phyloP scores from a whole-genome alignment of 2,329 filamentous ascomycete genomes.

The Gaeumannomyces sp. region DNA sequence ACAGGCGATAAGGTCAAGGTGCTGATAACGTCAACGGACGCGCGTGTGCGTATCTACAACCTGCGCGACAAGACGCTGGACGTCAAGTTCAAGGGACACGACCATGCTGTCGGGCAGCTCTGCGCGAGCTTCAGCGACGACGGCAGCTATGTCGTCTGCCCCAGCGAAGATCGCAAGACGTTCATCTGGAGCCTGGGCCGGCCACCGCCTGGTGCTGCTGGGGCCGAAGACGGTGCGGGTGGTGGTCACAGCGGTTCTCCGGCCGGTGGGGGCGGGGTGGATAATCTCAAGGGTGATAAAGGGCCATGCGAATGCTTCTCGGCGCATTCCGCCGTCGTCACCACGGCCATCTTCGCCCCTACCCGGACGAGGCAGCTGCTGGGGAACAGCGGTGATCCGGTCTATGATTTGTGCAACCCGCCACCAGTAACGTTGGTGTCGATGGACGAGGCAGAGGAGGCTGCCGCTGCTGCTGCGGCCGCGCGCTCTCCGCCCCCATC shows the following conservation, averaged over 20 bases:
- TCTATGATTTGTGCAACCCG: constrained; percentile 96
- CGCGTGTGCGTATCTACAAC: constrained; percentile 83
- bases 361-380: constrained; percentile 70
- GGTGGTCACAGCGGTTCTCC: not conserved
- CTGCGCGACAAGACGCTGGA: constrained; percentile 78
- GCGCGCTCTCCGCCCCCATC: constrained; percentile 7
- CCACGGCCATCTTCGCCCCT: constrained; percentile 81
- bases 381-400: constrained; percentile 75
- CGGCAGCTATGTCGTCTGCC: constrained; percentile 78
- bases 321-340: constrained; percentile 82
- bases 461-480: not conserved
- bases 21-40: constrained; percentile 91
- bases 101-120: constrained; percentile 87
- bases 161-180: constrained; percentile 82
- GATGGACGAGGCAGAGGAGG: constrained; percentile 50
- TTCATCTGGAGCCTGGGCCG: constrained; percentile 79
- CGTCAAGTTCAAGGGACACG: constrained; percentile 84
- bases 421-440: constrained; percentile 80
- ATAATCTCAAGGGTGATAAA: constrained; percentile 55
- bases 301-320: constrained; percentile 84
- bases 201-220: constrained; percentile 34
- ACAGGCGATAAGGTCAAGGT: constrained; percentile 52
- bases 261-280: not conserved
- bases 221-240: not conserved
- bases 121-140: constrained; percentile 85